Evolutionary conservation across 163 green algal genomes (phyloP), one percentile per base, ranked within the genome.

Genomic region (Chlorella variabilis): DNA sequence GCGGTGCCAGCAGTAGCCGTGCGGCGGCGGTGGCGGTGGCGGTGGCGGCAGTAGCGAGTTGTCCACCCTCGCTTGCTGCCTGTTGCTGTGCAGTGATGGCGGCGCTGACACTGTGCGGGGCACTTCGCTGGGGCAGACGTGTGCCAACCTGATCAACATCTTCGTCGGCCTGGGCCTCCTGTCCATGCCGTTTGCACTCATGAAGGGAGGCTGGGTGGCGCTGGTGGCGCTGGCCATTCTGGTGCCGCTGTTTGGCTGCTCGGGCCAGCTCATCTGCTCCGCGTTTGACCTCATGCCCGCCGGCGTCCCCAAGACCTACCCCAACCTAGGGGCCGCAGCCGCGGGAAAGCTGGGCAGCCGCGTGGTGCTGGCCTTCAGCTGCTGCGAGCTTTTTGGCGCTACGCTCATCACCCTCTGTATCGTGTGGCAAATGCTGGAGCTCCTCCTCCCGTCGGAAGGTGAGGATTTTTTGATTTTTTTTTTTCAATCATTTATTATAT

Each of bases 101-200:
- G 54, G 9, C 18, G 23, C 20, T n/a, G 54, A n/a, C 23, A 33
- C 9, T 29, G 29, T 36, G 9, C 11, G 25, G 8, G 74, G 61
- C 41, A 38, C 63, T 13, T 78, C 27, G 36, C 25, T 86, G 31
- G 27, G 36, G 1, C 65, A 80, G 20, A 87, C 68, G 20, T 54
- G 39, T 27, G 39, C 54, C 49, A 87, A 86, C 20, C 63, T 86
- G n/a, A n/a, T 91, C 18, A 87, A 85, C 66, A 87, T 91, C 45
- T 80, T 88, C 56, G 71, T 83, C 29, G 59, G 59, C 29, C 68
- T 92, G 9, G 87, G 87, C 34, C 36, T 93, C 56, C 81, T 93
- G 20, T 84, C 74, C 27, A 87, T 88, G 78, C 85, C 87, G 1
- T 92, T 87, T 83, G 86, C 83, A 4, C 69, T 90, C 31, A 45